Conservation (phyloP, 2,329 filamentous ascomycete genomes). For the Cytospora schulzeri region DNA sequence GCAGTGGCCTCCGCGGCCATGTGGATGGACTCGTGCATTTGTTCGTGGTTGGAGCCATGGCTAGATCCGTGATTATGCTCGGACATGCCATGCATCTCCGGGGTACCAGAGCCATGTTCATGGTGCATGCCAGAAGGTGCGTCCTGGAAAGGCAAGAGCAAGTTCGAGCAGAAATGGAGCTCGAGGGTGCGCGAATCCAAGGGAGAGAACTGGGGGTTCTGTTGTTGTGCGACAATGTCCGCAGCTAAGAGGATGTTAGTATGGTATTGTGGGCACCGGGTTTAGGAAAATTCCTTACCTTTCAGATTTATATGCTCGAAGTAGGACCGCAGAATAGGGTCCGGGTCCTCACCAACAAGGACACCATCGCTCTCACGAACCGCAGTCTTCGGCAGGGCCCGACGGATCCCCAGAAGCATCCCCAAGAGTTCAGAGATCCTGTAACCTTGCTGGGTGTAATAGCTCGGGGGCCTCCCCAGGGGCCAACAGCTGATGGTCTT, state of each 20-base stretch:
- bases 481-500: conserved; percentile 55
- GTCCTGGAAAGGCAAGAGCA: conserved; percentile 39
- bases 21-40: background rate
- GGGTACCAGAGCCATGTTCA: conserved; percentile 2
- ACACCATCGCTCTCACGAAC: conserved; percentile 49
- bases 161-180: conserved; percentile 47
- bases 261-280: background rate
- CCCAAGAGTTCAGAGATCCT: conserved; percentile 60
- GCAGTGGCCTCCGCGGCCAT: background rate
- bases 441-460: conserved; percentile 61
- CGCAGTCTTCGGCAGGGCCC: conserved; percentile 57
- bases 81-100: background rate
- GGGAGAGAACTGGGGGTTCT: conserved; percentile 54
- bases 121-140: conserved; percentile 1
- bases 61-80: background rate
- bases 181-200: conserved; percentile 50
- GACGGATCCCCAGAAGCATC: conserved; percentile 64
- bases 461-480: conserved; percentile 57
- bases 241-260: conserved; percentile 36
- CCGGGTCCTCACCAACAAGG: conserved; percentile 50
- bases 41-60: conserved; percentile 4
- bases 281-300: conserved; percentile 48
- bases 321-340: conserved; percentile 50
- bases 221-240: conserved; percentile 49
- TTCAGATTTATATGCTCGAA: conserved; percentile 60